A percentile compares a stretch with the other conserved stretches of the same genome.
phyloP scores from a whole-genome alignment of 1,139 yeast genomes.

The Chernovozyma sophiae-reginae region DNA sequence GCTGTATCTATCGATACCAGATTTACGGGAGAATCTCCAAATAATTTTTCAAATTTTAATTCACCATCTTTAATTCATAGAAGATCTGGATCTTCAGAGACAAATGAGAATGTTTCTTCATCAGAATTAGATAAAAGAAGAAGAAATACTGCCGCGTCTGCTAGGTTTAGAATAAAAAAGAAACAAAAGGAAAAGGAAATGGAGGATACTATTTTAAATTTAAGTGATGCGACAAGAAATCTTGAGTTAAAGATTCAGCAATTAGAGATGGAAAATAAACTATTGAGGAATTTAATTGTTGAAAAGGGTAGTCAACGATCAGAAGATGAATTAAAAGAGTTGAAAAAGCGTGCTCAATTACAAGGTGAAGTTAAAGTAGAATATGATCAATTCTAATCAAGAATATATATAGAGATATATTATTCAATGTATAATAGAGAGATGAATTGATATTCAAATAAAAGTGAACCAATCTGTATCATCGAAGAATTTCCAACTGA shows the following conservation, averaged over 20 bases:
- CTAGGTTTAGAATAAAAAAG: constrained; percentile 59
- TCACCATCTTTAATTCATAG: constrained; percentile 1
- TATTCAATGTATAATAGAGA: not conserved
- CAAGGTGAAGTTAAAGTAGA: constrained; percentile 5
- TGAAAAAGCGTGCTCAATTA: constrained; percentile 31
- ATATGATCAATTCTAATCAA: constrained; percentile 2
- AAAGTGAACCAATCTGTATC: too few species aligned
- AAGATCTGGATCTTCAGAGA: constrained; percentile 3
- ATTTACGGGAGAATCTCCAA: constrained; percentile 5
- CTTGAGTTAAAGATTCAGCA: constrained; percentile 61
- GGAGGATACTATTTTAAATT: constrained; percentile 55
- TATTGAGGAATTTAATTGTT: constrained; percentile 68
- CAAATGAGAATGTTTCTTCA: constrained; percentile 8
- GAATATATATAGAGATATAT: not conserved
- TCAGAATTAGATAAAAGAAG: constrained; percentile 54
- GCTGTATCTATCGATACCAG: constrained; percentile 9
- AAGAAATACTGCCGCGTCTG: constrained; percentile 61
- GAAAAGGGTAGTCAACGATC: constrained; percentile 52
- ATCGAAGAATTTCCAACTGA: too few species aligned
- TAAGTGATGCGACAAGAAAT: constrained; percentile 56
- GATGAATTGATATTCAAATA: too few species aligned
- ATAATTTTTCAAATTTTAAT: constrained; percentile 4
- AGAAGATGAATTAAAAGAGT: constrained; percentile 35
- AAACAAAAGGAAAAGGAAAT: constrained; percentile 56
- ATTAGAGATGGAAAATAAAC: constrained; percentile 54